Evolutionary conservation across 345 rosid species (phyloP).

Genomic region (Acer saccharum): DNA sequence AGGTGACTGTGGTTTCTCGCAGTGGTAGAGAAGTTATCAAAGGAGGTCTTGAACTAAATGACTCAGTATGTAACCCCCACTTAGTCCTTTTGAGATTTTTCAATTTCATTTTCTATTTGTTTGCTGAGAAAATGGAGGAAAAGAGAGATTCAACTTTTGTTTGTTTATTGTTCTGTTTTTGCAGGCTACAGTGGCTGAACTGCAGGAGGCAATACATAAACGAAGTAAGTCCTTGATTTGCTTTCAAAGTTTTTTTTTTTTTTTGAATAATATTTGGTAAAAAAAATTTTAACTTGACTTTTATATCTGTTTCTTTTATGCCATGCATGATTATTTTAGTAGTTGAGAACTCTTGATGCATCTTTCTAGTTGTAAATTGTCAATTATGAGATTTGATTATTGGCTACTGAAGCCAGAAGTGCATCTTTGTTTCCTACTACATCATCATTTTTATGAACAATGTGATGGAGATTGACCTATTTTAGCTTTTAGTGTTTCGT

Average conservation of each 20-base stretch:
- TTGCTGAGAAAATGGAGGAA: constrained; percentile 7
- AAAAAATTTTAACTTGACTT: neutral
- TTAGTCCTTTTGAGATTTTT: neutral
- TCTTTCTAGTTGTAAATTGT: neutral
- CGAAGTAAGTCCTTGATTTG: constrained; percentile 51
- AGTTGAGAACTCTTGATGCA: neutral
- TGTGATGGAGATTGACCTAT: neutral
- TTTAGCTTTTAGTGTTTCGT: neutral
- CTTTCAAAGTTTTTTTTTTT: neutral
- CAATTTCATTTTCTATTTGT: constrained; percentile 14
- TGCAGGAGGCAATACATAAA: constrained; percentile 86
- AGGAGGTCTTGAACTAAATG: constrained; percentile 73
- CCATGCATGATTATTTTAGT: neutral
- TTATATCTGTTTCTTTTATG: neutral
- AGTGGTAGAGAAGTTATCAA: constrained; percentile 84
- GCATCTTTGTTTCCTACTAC: too few species aligned
- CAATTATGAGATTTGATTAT: neutral
- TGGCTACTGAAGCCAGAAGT: neutral
- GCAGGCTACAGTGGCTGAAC: constrained; percentile 91
- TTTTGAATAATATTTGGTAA: neutral
- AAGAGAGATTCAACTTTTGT: neutral
- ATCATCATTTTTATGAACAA: too few species aligned
- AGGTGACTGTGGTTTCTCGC: constrained; percentile 77
- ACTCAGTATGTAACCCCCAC: constrained; percentile 49
- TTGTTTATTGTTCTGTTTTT: constrained; percentile 17